These are phyloP conservation scores for Carex arenaria DNA, from an alignment of 202 grass and related monocot genomes.

Conservation along the genomic window DNA sequence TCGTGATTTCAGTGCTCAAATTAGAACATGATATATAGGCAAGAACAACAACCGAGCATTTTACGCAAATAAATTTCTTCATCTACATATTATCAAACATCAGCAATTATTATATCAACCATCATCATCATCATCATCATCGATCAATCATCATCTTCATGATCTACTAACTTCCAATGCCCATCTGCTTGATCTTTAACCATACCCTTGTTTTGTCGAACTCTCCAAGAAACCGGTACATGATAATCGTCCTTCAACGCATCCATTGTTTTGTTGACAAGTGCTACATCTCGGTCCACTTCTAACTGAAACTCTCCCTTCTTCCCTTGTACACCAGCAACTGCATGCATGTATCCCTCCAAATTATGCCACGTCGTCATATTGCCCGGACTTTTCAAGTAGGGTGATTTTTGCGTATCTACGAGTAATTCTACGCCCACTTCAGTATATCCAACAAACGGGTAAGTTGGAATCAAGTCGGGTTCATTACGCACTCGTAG, in stretches of 20 bases:
- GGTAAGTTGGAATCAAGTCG: slow-evolving; percentile 72
- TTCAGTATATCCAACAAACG: slow-evolving; percentile 58
- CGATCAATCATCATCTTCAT: slow-evolving; percentile 48
- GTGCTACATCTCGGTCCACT: slow-evolving; percentile 59
- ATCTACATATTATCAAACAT: neutral
- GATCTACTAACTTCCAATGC: slow-evolving; percentile 63
- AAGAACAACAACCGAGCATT: neutral
- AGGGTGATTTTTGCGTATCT: slow-evolving; percentile 61
- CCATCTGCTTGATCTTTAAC: slow-evolving; percentile 65
- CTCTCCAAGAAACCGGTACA: slow-evolving; percentile 67
- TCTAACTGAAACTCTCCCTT: slow-evolving; percentile 51
- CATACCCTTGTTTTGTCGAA: slow-evolving; percentile 72
- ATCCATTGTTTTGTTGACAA: slow-evolving; percentile 70
- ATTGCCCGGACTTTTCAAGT: slow-evolving; percentile 55
- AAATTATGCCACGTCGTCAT: slow-evolving; percentile 70
- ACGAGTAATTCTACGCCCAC: slow-evolving; percentile 47
- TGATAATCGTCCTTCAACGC: slow-evolving; percentile 63
- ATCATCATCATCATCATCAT: neutral
- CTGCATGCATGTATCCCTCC: slow-evolving; percentile 70
- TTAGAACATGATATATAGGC: neutral
- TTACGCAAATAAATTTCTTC: neutral
- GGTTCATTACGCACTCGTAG: slow-evolving; percentile 52
- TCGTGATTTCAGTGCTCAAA: neutral
- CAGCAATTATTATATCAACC: neutral
- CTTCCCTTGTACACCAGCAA: slow-evolving; percentile 55